These are phyloP conservation scores for Chlorella sp. DNA, from an alignment of 139 green algal genomes.

Conservation along the genomic window DNA sequence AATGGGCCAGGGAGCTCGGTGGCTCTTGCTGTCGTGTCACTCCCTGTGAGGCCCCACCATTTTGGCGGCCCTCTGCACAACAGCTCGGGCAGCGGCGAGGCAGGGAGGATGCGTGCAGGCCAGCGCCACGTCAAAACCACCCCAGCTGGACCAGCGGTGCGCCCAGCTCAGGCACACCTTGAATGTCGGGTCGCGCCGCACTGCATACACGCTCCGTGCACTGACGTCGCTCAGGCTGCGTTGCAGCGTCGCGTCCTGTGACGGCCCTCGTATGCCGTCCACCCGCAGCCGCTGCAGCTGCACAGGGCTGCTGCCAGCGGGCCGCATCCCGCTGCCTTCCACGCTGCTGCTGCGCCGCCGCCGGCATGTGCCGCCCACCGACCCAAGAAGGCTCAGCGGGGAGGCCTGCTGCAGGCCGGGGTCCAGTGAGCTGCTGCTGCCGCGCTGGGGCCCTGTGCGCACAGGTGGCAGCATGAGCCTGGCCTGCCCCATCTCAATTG, in stretches of 20 bases:
- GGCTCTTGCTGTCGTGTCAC: too few relatives aligned
- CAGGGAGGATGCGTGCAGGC: too few relatives aligned
- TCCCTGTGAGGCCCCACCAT: too few relatives aligned
- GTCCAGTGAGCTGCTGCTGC: background rate
- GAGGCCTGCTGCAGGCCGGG: background rate
- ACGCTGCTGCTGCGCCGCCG: background rate
- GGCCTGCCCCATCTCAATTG: background rate
- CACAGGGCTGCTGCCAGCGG: too few relatives aligned
- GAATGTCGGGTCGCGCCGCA: background rate
- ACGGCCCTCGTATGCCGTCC: background rate
- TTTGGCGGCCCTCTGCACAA: too few relatives aligned
- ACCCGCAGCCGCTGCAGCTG: background rate
- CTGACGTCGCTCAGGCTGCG: slow-evolving; percentile 13
- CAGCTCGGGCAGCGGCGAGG: too few relatives aligned
- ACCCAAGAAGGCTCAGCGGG: background rate
- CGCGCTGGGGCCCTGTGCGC: background rate
- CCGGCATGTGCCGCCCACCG: background rate
- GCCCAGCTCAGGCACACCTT: background rate
- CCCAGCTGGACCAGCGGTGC: too few relatives aligned
- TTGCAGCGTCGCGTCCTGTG: background rate
- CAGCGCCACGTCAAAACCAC: too few relatives aligned
- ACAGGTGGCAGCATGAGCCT: background rate
- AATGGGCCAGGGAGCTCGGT: background rate
- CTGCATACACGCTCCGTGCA: background rate
- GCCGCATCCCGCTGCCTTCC: too few relatives aligned